These are phyloP conservation scores for Aureobasidium sp. DNA, from an alignment of 2,329 filamentous ascomycete species.

Conservation along the genomic window DNA sequence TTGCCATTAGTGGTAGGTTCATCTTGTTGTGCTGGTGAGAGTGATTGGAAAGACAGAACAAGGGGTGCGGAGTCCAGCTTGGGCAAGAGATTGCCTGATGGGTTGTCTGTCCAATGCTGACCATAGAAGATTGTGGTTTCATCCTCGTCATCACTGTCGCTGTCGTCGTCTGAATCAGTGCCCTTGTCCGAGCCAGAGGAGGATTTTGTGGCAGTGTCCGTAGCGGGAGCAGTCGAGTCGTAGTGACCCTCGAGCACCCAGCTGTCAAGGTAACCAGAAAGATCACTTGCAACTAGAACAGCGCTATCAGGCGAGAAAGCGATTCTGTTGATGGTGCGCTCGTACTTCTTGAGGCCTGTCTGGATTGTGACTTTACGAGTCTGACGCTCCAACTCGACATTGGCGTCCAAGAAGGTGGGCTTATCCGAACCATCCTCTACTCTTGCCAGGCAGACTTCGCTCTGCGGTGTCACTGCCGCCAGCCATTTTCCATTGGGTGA, in stretches of 20 bases:
- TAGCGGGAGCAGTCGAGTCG: conserved; percentile 36
- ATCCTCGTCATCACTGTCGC: conserved; percentile 36
- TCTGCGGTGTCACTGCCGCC: conserved; percentile 41
- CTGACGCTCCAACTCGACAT: conserved; percentile 31
- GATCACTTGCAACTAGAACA: conserved; percentile 68
- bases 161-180: conserved; percentile 26
- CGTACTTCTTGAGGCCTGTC: conserved; percentile 56
- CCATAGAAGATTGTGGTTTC: conserved; percentile 43
- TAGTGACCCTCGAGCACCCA: conserved; percentile 63
- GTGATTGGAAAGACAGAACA: conserved; percentile 38
- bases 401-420: conserved; percentile 28
- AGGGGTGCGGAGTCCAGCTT: conserved; percentile 37
- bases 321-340: conserved; percentile 63
- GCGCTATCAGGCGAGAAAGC: conserved; percentile 74
- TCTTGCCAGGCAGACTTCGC: conserved; percentile 38
- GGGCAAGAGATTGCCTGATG: conserved; percentile 41
- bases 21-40: background rate
- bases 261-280: conserved; percentile 78
- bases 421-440: conserved; percentile 32
- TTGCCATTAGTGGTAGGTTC: conserved; percentile 31
- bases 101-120: conserved; percentile 68
- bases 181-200: conserved; percentile 20
- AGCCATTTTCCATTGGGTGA: conserved; percentile 65
- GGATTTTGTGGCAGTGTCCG: conserved; percentile 24
- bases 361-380: conserved; percentile 21